These are phyloP conservation scores for Umbelopsis sp. DNA, from an alignment of 192 early-diverging fungal genomes.

Conservation along the genomic window DNA sequence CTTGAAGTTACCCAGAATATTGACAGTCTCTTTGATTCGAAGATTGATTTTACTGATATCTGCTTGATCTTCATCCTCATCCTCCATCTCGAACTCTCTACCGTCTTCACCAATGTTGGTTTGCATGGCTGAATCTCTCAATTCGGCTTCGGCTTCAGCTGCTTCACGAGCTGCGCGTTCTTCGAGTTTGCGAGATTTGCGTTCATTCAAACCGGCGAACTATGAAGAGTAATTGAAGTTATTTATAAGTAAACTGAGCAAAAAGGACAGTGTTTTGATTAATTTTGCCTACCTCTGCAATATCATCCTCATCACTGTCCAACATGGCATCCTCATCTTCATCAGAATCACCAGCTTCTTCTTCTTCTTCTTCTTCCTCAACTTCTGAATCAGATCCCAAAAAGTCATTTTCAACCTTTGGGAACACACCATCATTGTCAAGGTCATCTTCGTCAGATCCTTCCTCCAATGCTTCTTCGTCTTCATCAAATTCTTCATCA, in stretches of 20 bases:
- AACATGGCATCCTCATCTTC: conserved; percentile 36
- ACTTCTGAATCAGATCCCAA: conserved; percentile 32
- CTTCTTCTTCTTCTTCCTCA: conserved; percentile 21
- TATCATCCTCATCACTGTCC: conserved; percentile 44
- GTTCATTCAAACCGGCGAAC: conserved; percentile 45
- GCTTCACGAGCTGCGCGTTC: conserved; percentile 64
- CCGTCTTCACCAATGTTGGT: conserved; percentile 76
- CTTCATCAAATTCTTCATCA: conserved; percentile 54
- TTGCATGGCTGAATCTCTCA: conserved; percentile 71
- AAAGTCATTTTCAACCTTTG: conserved; percentile 30
- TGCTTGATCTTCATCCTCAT: conserved; percentile 69
- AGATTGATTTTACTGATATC: conserved; percentile 70
- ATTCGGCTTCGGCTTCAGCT: conserved; percentile 69
- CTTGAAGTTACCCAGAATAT: conserved; percentile 88
- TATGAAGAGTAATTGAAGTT: not conserved
- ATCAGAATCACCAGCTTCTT: conserved; percentile 46
- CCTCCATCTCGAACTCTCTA: conserved; percentile 67
- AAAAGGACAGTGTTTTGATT: not conserved
- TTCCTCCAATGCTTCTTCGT: conserved; percentile 35
- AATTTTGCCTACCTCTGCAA: conserved; percentile 25
- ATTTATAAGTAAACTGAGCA: conserved; percentile 19
- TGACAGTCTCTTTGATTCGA: conserved; percentile 90
- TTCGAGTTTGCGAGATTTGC: conserved; percentile 64
- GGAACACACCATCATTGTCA: conserved; percentile 42
- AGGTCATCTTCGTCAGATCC: conserved; percentile 46